A percentile compares a stretch with the other conserved stretches of the same genome.
phyloP scores from a whole-genome alignment of 352 stramenopile species.

The Globisporangium spinosum region DNA sequence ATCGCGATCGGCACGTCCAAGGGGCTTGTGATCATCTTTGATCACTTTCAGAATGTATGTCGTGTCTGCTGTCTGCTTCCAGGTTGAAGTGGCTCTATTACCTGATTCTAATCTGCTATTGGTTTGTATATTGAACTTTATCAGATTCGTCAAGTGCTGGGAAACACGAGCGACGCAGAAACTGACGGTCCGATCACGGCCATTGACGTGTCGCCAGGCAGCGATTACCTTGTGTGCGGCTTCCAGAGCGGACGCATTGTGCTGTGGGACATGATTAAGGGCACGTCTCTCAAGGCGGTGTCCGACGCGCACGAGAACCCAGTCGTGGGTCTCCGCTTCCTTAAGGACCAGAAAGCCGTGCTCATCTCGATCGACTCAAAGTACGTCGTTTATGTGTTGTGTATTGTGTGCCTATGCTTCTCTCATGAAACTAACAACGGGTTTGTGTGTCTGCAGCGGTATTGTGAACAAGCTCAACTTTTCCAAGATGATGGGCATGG shows the following conservation, averaged over 20 bases:
- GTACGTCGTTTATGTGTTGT: slow-evolving; percentile 36
- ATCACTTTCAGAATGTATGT: slow-evolving; percentile 94
- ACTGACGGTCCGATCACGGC: slow-evolving; percentile 80
- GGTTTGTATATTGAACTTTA: background rate
- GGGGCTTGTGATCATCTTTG: slow-evolving; percentile 93
- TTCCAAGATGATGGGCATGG: slow-evolving; percentile 92
- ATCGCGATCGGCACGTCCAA: slow-evolving; percentile 95
- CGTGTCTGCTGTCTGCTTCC: slow-evolving; percentile 16
- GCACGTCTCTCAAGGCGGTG: slow-evolving; percentile 87
- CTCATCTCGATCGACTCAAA: slow-evolving; percentile 83
- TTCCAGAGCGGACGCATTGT: slow-evolving; percentile 92
- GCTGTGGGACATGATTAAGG: slow-evolving; percentile 96
- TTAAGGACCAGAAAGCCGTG: slow-evolving; percentile 85
- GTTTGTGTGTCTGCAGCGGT: slow-evolving; percentile 56
- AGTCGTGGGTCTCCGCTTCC: slow-evolving; percentile 80
- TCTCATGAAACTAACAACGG: slow-evolving; percentile 8
- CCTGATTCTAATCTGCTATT: background rate
- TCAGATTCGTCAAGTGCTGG: slow-evolving; percentile 85
- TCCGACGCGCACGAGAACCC: slow-evolving; percentile 89
- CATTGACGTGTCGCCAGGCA: slow-evolving; percentile 84
- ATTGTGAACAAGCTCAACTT: slow-evolving; percentile 95
- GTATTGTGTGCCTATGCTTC: background rate
- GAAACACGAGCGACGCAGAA: slow-evolving; percentile 75
- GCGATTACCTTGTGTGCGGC: slow-evolving; percentile 91
- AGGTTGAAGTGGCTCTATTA: background rate